Conservation (phyloP, 1,284 basidiomycete species). For the Retiboletus flavoniger region DNA sequence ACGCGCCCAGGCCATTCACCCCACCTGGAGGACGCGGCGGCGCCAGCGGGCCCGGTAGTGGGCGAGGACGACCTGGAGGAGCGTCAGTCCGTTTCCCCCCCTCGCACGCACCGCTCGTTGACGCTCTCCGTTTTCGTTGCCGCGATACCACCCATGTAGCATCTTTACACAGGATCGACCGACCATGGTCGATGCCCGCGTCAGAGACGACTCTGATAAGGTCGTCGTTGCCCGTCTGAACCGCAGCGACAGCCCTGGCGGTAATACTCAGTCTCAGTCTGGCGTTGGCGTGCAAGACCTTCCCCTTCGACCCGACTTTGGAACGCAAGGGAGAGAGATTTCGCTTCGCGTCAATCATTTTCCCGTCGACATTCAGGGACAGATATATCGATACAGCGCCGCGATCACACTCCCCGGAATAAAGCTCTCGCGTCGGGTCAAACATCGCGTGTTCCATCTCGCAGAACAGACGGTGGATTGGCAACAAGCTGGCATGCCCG, state of each 20-base stretch:
- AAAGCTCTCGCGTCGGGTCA: conserved; percentile 16
- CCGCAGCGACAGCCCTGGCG: not conserved
- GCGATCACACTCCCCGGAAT: conserved; percentile 11
- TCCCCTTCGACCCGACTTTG: conserved; percentile 43
- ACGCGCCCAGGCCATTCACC: not conserved
- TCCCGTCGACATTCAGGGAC: conserved; percentile 40
- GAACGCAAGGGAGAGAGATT: conserved; percentile 40
- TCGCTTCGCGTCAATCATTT: conserved; percentile 52
- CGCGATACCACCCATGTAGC: conserved; percentile 41
- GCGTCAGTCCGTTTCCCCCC: conserved; percentile 13
- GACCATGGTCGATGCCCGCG: conserved; percentile 55
- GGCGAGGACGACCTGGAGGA: conserved; percentile 10
- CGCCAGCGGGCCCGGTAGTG: not conserved
- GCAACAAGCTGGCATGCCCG: conserved; percentile 17
- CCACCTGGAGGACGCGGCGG: conserved; percentile 1
- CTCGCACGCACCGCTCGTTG: not conserved
- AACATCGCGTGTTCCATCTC: conserved; percentile 27
- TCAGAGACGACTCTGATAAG: conserved; percentile 53
- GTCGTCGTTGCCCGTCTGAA: conserved; percentile 47
- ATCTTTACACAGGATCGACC: conserved; percentile 51
- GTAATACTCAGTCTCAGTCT: too few species aligned
- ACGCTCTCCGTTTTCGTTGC: not conserved
- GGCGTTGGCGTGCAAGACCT: conserved; percentile 2
- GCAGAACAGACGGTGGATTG: conserved; percentile 23
- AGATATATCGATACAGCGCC: conserved; percentile 20